Evolutionary conservation across 2,329 filamentous ascomycete genomes (phyloP), one percentile per base, ranked within the genome.

Genomic region (Pezicula carpinea): DNA sequence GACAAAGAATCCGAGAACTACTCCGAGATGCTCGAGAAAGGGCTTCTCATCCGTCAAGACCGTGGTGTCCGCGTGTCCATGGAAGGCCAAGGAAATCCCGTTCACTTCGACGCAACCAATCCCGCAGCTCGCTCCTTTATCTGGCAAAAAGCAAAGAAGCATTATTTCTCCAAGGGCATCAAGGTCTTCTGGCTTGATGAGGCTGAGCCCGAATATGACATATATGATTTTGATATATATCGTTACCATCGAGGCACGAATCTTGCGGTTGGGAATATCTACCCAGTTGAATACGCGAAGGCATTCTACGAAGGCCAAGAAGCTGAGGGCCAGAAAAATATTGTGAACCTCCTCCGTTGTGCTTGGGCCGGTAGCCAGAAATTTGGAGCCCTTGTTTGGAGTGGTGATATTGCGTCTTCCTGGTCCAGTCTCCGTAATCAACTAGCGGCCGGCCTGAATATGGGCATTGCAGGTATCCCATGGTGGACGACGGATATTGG

Each of bases 401-500:
- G 73, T 43, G 82, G 82, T 13, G 83, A 86, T 56, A 82, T 85
- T 48, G 82, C 81, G 0, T 80, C 75, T 0, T 81, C 77, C 0
- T 86, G 82, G 82, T 63, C 61, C 2, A 79, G 72, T 21, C 69
- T 85, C 40, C 71, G 77, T 3, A 73, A 77, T 48, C 80, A 86
- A 59, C 66, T 85, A 2, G 70, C 78, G 0, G 82, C 82, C 0
- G 82, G 82, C 0, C 65, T 86, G 17, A 82, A 83, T 58, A 83
- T 84, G 76, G 82, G 80, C 0, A 64, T 85, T 4, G 70, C 79
- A 0, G 82, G 82, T 0, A 71, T 85, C 8, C 74, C 80, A 0
- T 85, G 81, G 81, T 86, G 80, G 79, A 86, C 82, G 0, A 86
- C 82, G 1, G 82, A 86, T 54, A 85, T 86, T 44, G 82, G 83